phyloP scores from a whole-genome alignment of 768 basidiomycete species.

The Gelatoporia subvermispora region DNA sequence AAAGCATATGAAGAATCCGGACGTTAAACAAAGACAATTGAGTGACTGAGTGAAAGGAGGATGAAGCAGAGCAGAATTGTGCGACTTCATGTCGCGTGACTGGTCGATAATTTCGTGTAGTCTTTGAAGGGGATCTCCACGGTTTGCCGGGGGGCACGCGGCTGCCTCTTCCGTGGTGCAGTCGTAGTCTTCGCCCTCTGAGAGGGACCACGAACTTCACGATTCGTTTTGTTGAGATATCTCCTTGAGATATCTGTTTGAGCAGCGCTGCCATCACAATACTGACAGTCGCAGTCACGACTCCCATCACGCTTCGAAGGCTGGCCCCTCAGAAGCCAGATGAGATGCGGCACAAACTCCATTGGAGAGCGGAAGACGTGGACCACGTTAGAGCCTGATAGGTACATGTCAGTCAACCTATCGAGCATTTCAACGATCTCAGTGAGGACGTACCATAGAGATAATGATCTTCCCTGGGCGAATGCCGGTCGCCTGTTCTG shows the following conservation, averaged over 20 bases:
- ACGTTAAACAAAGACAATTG: no score
- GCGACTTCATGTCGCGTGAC: not conserved
- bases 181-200: no score
- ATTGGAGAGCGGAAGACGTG: conserved; percentile 18
- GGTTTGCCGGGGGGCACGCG: not conserved
- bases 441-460: conserved; percentile 14
- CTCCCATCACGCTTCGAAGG: conserved; percentile 9
- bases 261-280: conserved; percentile 13
- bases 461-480: conserved; percentile 17
- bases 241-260: conserved; percentile 15
- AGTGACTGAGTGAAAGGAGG: not conserved
- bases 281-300: conserved; percentile 20
- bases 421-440: no score
- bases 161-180: not conserved
- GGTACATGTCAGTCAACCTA: not conserved
- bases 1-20: no score
- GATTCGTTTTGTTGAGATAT: no score
- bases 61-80: not conserved
- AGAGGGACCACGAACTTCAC: no score
- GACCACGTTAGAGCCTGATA: conserved; percentile 12
- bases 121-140: conserved; percentile 14
- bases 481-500: conserved; percentile 16
- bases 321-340: conserved; percentile 18
- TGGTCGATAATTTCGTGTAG: conserved; percentile 11
- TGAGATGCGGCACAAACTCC: conserved; percentile 20